A percentile compares a stretch with the other conserved stretches of the same genome.
These are phyloP conservation scores for Colletotrichum cordylinicola DNA, from an alignment of 2,329 filamentous ascomycete species.

Conservation along the genomic window DNA sequence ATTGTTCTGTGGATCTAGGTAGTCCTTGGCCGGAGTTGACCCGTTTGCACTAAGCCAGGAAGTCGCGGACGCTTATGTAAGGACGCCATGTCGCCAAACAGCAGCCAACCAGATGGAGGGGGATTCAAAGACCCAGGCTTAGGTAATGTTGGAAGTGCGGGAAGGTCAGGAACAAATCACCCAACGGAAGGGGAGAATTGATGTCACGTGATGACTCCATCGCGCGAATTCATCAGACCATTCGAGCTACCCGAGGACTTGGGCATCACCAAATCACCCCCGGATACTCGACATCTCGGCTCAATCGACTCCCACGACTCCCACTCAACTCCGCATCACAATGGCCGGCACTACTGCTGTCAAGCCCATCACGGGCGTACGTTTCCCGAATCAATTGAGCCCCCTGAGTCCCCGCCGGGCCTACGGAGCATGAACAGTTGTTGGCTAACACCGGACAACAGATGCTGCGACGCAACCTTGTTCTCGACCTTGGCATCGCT, in stretches of 20 bases:
- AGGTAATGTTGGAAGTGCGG: neutral
- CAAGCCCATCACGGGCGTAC: slow-evolving; percentile 65
- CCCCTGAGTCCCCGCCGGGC: slow-evolving; percentile 7
- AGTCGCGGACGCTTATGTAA: neutral
- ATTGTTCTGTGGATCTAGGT: neutral
- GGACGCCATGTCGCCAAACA: neutral
- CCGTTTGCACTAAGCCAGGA: neutral
- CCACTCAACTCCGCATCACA: slow-evolving; percentile 31
- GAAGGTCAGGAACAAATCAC: neutral
- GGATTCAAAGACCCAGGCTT: neutral
- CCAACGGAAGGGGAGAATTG: neutral
- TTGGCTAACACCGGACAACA: slow-evolving; percentile 43
- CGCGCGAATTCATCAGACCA: slow-evolving; percentile 21
- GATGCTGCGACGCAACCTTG: slow-evolving; percentile 67
- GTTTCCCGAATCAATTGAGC: slow-evolving; percentile 43
- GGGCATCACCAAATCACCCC: slow-evolving; percentile 1
- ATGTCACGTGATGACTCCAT: slow-evolving; percentile 16
- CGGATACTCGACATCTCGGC: neutral
- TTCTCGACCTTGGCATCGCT: slow-evolving; percentile 60
- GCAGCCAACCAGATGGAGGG: neutral
- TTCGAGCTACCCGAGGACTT: slow-evolving; percentile 1
- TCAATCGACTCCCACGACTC: slow-evolving; percentile 9
- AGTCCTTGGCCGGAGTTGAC: neutral
- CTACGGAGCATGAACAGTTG: neutral
- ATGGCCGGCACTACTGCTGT: slow-evolving; percentile 50